Conservation (phyloP, 2,329 filamentous ascomycete species). For the Helotiales sp. region DNA sequence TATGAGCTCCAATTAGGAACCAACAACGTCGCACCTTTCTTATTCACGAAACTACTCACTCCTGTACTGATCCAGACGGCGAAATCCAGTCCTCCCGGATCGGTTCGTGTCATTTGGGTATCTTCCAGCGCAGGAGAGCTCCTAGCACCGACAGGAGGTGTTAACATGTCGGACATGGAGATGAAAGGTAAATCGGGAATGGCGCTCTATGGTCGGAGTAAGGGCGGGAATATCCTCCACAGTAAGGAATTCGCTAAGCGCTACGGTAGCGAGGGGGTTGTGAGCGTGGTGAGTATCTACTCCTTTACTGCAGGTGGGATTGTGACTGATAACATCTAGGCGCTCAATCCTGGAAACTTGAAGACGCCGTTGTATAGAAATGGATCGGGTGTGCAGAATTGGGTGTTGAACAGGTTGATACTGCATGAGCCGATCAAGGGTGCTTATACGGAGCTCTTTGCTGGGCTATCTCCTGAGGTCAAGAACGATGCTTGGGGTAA, state of each 20-base stretch:
- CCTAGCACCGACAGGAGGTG: slow-evolving; percentile 21
- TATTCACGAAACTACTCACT: slow-evolving; percentile 40
- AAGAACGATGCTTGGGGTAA: slow-evolving; percentile 32
- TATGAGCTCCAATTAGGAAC: slow-evolving; percentile 40
- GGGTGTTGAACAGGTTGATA: slow-evolving; percentile 12
- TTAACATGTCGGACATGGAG: slow-evolving; percentile 30
- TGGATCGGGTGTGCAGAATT: slow-evolving; percentile 12
- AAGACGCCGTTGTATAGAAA: slow-evolving; percentile 25
- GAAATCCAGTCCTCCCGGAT: slow-evolving; percentile 22
- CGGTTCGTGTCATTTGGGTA: slow-evolving; percentile 38
- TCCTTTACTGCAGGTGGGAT: not conserved
- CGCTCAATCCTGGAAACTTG: slow-evolving; percentile 33
- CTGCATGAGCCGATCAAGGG: slow-evolving; percentile 28
- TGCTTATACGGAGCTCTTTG: slow-evolving; percentile 34
- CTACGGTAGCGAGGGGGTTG: slow-evolving; percentile 25
- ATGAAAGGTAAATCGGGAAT: slow-evolving; percentile 17
- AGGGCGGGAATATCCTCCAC: slow-evolving; percentile 31
- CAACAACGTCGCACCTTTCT: slow-evolving; percentile 39
- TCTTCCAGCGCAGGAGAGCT: slow-evolving; percentile 32
- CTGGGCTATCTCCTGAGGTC: slow-evolving; percentile 30
- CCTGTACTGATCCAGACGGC: slow-evolving; percentile 38
- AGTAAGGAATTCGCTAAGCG: slow-evolving; percentile 26
- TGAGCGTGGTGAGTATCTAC: slow-evolving; percentile 27
- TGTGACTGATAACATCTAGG: slow-evolving; percentile 13
- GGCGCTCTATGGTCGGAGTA: slow-evolving; percentile 29